Conservation (phyloP, 148 eudicot species). For the Diospyros lotus region DNA sequence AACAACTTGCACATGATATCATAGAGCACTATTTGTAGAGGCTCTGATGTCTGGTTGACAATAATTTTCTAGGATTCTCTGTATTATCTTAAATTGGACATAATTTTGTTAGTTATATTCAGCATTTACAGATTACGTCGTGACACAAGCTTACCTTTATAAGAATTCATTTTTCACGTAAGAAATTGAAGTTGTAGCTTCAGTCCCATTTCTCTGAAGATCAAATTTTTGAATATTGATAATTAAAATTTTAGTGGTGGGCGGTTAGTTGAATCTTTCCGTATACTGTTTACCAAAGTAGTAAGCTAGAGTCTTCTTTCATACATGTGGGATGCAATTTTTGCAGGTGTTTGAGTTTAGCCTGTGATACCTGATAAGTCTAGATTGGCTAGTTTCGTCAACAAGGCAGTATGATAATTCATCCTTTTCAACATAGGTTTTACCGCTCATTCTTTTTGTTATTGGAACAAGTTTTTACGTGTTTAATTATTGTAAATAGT, state of each 20-base stretch:
- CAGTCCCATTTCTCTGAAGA: not conserved
- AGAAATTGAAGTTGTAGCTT: not conserved
- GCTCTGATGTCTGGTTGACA: not conserved
- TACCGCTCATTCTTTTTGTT: no score
- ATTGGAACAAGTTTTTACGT: no score
- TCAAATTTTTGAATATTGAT: not conserved
- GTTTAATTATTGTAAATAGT: no score
- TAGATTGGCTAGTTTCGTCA: no score
- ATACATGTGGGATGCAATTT: no score
- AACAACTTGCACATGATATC: no score
- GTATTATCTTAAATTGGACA: not conserved
- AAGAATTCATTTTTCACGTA: conserved; percentile 3
- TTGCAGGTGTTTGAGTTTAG: no score
- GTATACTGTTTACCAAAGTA: not conserved
- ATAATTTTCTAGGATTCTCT: not conserved
- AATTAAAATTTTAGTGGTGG: not conserved
- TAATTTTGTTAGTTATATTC: not conserved
- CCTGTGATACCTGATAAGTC: no score
- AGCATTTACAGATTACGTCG: not conserved
- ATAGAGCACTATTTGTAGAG: conserved; percentile 4
- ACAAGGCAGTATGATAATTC: no score
- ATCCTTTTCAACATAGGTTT: no score
- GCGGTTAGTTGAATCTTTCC: not conserved
- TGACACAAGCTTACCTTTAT: not conserved
- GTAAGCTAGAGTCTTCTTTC: no score